Conservation (phyloP, 1,284 basidiomycete genomes). For the Sutorius eximius region DNA sequence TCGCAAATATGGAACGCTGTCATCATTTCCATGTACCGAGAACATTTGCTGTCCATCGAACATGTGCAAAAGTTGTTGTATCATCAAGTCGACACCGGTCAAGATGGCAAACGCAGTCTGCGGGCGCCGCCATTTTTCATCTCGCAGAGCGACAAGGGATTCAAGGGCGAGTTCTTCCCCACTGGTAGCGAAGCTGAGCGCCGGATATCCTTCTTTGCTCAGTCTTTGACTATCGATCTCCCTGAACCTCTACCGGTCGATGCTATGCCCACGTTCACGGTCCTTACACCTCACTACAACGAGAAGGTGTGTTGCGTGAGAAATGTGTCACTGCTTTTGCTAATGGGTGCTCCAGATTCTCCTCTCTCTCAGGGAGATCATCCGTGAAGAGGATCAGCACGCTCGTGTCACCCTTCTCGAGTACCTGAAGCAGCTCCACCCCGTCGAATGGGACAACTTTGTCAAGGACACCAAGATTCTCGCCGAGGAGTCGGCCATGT, state of each 20-base stretch:
- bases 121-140: constrained; percentile 95
- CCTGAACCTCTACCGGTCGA: constrained; percentile 91
- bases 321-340: background rate
- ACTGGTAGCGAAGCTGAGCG: constrained; percentile 89
- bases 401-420: constrained; percentile 93
- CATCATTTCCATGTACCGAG: constrained; percentile 99
- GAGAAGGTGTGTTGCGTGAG: constrained; percentile 66
- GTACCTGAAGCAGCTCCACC: constrained; percentile 97
- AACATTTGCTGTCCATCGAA: constrained; percentile 93
- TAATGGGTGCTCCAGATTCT: constrained; percentile 58
- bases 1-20: constrained; percentile 98
- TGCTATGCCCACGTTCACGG: constrained; percentile 97
- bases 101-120: constrained; percentile 83
- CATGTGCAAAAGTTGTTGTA: constrained; percentile 94
- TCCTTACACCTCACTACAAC: constrained; percentile 93
- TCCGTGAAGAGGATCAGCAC: constrained; percentile 94
- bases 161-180: constrained; percentile 93
- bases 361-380: constrained; percentile 91
- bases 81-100: constrained; percentile 86
- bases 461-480: constrained; percentile 99
- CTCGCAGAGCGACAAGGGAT: constrained; percentile 80
- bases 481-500: constrained; percentile 92
- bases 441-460: constrained; percentile 99
- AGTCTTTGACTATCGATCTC: constrained; percentile 87
- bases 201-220: constrained; percentile 95